Conservation (phyloP, 768 basidiomycete species). For the Flagelloscypha sp. region DNA sequence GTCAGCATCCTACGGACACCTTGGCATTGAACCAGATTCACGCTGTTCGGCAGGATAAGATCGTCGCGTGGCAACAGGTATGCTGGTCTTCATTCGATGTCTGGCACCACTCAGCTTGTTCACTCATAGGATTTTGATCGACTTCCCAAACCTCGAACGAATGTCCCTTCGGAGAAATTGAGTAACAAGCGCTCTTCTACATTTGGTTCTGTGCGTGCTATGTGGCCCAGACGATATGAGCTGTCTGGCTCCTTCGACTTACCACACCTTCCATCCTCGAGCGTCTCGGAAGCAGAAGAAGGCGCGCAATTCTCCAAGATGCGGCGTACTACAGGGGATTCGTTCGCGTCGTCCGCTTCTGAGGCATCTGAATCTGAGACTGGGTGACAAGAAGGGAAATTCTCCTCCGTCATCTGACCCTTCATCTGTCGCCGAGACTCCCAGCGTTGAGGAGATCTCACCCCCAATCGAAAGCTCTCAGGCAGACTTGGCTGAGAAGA, state of each 20-base stretch:
- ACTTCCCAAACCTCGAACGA: conserved; percentile 63
- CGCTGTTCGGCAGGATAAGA: conserved; percentile 82
- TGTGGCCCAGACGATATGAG: conserved; percentile 62
- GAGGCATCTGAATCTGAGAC: conserved; percentile 63
- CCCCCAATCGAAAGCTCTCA: conserved; percentile 1
- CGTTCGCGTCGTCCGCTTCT: conserved; percentile 61
- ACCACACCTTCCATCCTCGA: conserved; percentile 50
- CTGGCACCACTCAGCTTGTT: too few relatives aligned
- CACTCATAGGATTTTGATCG: conserved; percentile 91
- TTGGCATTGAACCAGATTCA: conserved; percentile 82
- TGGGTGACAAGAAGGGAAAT: conserved; percentile 5
- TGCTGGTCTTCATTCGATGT: too few relatives aligned
- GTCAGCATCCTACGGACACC: conserved; percentile 74
- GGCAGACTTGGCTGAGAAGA: neutral
- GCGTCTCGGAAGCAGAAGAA: conserved; percentile 71
- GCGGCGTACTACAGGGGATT: conserved; percentile 44
- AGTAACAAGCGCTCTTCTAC: conserved; percentile 48
- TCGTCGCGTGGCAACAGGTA: conserved; percentile 94
- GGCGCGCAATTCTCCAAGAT: conserved; percentile 30
- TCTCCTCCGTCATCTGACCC: conserved; percentile 1
- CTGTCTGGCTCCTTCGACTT: conserved; percentile 45
- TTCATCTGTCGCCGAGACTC: conserved; percentile 5
- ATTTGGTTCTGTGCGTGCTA: conserved; percentile 61
- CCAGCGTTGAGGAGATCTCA: conserved; percentile 6
- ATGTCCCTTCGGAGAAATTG: conserved; percentile 39